These are phyloP conservation scores for Heliamphora pulchella DNA, from an alignment of 179 eudicot species.

Conservation along the genomic window DNA sequence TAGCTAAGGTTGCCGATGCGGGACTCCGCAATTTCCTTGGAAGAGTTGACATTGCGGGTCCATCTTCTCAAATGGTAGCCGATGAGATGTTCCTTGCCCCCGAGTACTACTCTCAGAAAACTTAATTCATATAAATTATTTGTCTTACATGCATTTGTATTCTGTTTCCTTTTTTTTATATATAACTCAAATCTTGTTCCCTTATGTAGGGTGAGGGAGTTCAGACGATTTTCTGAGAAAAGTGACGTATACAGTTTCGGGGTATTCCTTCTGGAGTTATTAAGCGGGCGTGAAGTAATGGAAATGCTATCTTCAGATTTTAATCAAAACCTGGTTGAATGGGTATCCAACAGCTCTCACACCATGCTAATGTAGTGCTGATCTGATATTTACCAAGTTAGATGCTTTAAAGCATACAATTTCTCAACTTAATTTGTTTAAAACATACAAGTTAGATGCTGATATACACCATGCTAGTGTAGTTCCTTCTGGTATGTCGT, in stretches of 20 bases:
- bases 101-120: constrained; percentile 49
- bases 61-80: constrained; percentile 64
- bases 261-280: constrained; percentile 80
- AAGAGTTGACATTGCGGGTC: constrained; percentile 59
- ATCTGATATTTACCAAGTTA: neutral
- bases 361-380: neutral
- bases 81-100: constrained; percentile 91
- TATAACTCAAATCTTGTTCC: constrained; percentile 10
- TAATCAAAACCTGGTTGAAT: constrained; percentile 60
- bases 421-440: neutral
- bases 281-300: constrained; percentile 74
- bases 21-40: constrained; percentile 88
- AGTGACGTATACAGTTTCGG: constrained; percentile 97
- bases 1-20: constrained; percentile 95
- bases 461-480: no score
- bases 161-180: neutral
- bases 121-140: neutral
- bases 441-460: no score
- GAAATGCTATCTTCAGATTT: constrained; percentile 47
- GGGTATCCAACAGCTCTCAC: constrained; percentile 41
- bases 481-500: no score
- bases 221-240: constrained; percentile 76
- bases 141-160: neutral
- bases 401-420: neutral
- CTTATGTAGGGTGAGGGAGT: constrained; percentile 72